Percentiles rank a stretch among this genome's conserved stretches.
phyloP scores from a whole-genome alignment of 129 eudicot species.

The carrot (Daucus carota) region DH1_v3.0 NC_030382.2:54602001-54602500 shows the following conservation, averaged over 20 bases:
- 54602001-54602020: neutral
- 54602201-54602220: too few relatives aligned
- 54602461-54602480: too few relatives aligned
- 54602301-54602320: too few relatives aligned
- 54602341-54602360: neutral
- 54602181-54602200: neutral
- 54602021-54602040: neutral
- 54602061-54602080: slow-evolving; percentile 14
- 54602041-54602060: slow-evolving; percentile 19
- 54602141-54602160: neutral
- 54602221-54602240: too few relatives aligned
- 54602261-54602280: neutral
- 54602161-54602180: neutral
- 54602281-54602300: too few relatives aligned
- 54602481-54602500: too few relatives aligned
- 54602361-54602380: too few relatives aligned
- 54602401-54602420: too few relatives aligned
- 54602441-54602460: too few relatives aligned
- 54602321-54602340: too few relatives aligned
- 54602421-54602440: too few relatives aligned
- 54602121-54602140: neutral
- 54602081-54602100: neutral
- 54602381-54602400: too few relatives aligned
- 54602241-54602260: neutral
- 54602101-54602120: neutral